A percentile compares a stretch with the other conserved stretches of the same genome.
Evolutionary conservation across 257 asterid species (phyloP).

Genomic region (Capsicum chinense): DNA sequence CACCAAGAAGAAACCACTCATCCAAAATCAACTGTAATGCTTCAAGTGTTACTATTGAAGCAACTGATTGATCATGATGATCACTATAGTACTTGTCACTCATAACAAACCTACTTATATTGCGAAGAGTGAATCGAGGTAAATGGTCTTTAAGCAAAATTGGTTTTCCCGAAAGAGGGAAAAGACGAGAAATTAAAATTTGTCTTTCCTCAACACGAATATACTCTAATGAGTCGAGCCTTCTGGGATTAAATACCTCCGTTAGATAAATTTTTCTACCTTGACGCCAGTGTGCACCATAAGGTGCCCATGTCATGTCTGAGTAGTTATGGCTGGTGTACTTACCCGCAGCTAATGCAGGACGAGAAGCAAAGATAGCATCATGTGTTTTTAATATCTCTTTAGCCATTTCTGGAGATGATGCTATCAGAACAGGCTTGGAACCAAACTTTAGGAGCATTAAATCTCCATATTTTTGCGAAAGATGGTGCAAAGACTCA

Average conservation of each 20-base stretch:
- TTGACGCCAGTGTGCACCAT: neutral
- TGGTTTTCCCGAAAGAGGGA: neutral
- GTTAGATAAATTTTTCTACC: neutral
- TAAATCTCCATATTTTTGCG: neutral
- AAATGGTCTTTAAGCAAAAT: neutral
- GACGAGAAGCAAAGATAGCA: neutral
- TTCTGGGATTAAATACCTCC: neutral
- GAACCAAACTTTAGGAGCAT: neutral
- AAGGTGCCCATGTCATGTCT: neutral
- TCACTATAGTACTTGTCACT: neutral
- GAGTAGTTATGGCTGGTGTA: neutral
- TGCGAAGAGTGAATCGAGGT: neutral
- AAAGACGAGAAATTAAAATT: neutral
- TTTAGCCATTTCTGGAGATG: constrained; percentile 8
- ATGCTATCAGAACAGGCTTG: neutral
- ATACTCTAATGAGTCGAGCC: neutral
- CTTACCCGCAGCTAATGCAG: neutral
- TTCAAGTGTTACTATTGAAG: neutral
- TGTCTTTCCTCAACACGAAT: neutral
- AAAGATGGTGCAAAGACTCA: neutral
- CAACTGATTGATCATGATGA: neutral
- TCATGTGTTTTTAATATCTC: neutral
- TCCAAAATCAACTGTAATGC: neutral
- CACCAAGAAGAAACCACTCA: neutral
- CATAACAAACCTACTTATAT: neutral